These are phyloP conservation scores for Penstemon newberryi DNA, from an alignment of 257 asterid species.

Conservation along the genomic window DNA sequence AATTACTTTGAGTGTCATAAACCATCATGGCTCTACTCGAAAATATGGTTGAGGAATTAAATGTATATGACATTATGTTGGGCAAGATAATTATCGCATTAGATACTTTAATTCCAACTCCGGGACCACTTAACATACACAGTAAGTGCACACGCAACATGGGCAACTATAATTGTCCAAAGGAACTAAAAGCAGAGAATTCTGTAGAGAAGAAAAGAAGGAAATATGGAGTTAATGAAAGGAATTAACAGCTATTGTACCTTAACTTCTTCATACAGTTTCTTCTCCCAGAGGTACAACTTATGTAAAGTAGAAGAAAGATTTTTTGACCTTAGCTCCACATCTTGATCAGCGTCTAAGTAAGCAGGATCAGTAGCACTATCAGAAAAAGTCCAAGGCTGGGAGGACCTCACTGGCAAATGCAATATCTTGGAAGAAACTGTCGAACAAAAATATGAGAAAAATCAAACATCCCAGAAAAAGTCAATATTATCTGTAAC, in stretches of 20 bases:
- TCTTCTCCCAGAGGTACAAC: constrained; percentile 95
- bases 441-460: constrained; percentile 34
- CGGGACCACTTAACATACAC: constrained; percentile 42
- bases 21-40: constrained; percentile 13
- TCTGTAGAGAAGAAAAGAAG: not conserved
- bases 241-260: constrained; percentile 36
- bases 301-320: constrained; percentile 90
- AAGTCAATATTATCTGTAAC: constrained; percentile 3
- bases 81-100: constrained; percentile 29
- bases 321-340: constrained; percentile 61
- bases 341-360: constrained; percentile 53
- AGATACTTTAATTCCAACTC: constrained; percentile 27
- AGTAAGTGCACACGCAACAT: constrained; percentile 29
- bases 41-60: constrained; percentile 32
- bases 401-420: constrained; percentile 54
- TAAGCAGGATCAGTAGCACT: constrained; percentile 29
- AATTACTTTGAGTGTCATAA: constrained; percentile 3
- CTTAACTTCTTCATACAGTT: constrained; percentile 93
- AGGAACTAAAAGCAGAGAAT: constrained; percentile 29
- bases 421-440: constrained; percentile 85
- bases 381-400: constrained; percentile 60
- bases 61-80: constrained; percentile 26
- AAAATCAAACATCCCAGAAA: constrained; percentile 25
- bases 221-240: constrained; percentile 7
- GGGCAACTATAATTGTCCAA: constrained; percentile 29